A percentile compares a stretch with the other conserved stretches of the same genome.
These are phyloP conservation scores for Penicillium capsulatum DNA, from an alignment of 2,329 filamentous ascomycete species.

Conservation along the genomic window DNA sequence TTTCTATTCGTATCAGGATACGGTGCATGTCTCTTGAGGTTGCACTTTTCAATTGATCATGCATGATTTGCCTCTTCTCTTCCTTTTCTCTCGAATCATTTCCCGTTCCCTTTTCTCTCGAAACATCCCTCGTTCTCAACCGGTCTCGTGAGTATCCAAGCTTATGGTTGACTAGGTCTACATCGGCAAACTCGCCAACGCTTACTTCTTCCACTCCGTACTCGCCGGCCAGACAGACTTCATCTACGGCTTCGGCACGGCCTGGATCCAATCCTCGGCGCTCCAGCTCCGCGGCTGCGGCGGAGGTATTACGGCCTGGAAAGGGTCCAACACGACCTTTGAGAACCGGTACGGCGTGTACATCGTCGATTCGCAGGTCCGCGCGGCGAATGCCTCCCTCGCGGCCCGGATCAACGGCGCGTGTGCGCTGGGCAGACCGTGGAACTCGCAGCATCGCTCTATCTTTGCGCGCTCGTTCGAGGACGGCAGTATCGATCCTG, in stretches of 20 bases:
- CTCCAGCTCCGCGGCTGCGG: slow-evolving; percentile 58
- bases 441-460: slow-evolving; percentile 56
- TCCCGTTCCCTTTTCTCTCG: no score
- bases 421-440: slow-evolving; percentile 60
- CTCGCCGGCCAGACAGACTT: slow-evolving; percentile 66
- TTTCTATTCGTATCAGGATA: slow-evolving; percentile 66
- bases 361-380: slow-evolving; percentile 53
- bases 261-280: slow-evolving; percentile 54
- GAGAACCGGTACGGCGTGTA: slow-evolving; percentile 65
- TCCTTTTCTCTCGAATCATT: no score
- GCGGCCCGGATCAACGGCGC: slow-evolving; percentile 40
- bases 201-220: slow-evolving; percentile 58
- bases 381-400: slow-evolving; percentile 51
- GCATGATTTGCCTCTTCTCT: no score
- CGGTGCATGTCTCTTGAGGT: slow-evolving; percentile 34
- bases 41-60: background rate
- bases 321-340: slow-evolving; percentile 63
- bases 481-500: slow-evolving; percentile 51
- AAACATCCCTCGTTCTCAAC: no score
- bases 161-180: no score
- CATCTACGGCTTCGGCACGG: slow-evolving; percentile 64
- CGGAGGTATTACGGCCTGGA: slow-evolving; percentile 67
- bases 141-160: no score
- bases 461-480: slow-evolving; percentile 55
- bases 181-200: slow-evolving; percentile 62